These are phyloP conservation scores for Irpex lacteus DNA, from an alignment of 1,284 basidiomycete species.

Conservation along the genomic window DNA sequence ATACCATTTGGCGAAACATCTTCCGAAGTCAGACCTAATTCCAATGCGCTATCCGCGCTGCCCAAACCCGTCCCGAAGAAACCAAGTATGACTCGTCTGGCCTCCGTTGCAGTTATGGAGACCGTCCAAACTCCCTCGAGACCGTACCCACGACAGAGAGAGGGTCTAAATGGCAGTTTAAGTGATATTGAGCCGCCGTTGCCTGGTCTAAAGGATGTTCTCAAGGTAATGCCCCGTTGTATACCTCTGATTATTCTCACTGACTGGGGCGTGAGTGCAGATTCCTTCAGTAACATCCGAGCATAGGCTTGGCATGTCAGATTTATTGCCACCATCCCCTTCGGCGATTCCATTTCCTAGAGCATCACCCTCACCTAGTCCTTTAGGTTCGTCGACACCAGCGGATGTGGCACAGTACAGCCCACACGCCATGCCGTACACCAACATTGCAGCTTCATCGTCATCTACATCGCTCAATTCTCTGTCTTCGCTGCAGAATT, in stretches of 20 bases:
- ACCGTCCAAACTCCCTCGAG: slow-evolving; percentile 38
- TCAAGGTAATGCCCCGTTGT: slow-evolving; percentile 48
- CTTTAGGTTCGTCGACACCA: slow-evolving; percentile 32
- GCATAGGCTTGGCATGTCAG: slow-evolving; percentile 64
- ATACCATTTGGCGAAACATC: slow-evolving; percentile 38
- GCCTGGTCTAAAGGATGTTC: slow-evolving; percentile 67
- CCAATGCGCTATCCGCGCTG: slow-evolving; percentile 7
- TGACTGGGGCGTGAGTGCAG: slow-evolving; percentile 30
- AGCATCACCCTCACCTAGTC: slow-evolving; percentile 34
- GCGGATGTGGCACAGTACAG: slow-evolving; percentile 7
- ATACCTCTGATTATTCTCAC: neutral
- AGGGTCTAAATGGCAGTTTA: slow-evolving; percentile 48
- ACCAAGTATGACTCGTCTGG: slow-evolving; percentile 43
- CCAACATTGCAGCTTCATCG: slow-evolving; percentile 26
- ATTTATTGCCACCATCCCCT: slow-evolving; percentile 78
- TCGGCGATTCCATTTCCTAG: slow-evolving; percentile 36
- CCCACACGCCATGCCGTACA: slow-evolving; percentile 18
- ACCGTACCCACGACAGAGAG: slow-evolving; percentile 38
- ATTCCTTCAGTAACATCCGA: slow-evolving; percentile 66
- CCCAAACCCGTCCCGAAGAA: slow-evolving; percentile 19
- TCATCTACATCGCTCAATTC: slow-evolving; percentile 29
- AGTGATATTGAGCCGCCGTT: slow-evolving; percentile 38
- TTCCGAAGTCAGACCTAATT: slow-evolving; percentile 9
- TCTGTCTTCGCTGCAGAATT: slow-evolving; percentile 24
- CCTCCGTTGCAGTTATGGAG: slow-evolving; percentile 47